A percentile compares a stretch with the other conserved stretches of the same genome.
Conservation (phyloP, 75 land plant species). For the Adiantum capillusveneris region DNA sequence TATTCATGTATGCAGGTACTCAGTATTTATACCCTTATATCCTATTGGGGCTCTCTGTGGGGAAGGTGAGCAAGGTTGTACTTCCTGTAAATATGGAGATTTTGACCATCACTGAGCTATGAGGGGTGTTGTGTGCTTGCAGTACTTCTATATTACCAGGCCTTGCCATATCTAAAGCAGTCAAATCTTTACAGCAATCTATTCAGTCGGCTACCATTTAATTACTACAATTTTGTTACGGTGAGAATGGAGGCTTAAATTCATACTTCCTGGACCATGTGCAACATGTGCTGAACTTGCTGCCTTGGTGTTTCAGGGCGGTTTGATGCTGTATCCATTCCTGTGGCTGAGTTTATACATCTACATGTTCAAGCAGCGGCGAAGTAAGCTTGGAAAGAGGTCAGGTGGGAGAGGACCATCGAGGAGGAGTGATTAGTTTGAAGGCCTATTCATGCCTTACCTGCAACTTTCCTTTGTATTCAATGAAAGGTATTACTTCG, state of each 20-base stretch:
- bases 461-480: too few species aligned
- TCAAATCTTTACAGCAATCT: constrained; percentile 39
- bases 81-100: too few species aligned
- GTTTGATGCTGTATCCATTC: constrained; percentile 59
- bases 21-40: constrained; percentile 73
- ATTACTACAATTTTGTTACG: constrained; percentile 47
- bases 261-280: constrained; percentile 3
- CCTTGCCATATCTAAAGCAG: constrained; percentile 64
- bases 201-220: constrained; percentile 50
- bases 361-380: constrained; percentile 71
- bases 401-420: too few species aligned
- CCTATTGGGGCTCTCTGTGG: constrained; percentile 67
- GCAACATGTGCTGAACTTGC: too few species aligned
- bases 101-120: too few species aligned
- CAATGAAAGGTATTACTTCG: too few species aligned
- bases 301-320: constrained; percentile 27
- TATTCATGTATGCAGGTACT: constrained; percentile 46
- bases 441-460: too few species aligned
- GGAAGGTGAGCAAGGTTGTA: constrained; percentile 49
- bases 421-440: too few species aligned
- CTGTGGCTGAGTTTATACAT: constrained; percentile 73
- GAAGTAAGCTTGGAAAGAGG: constrained; percentile 42
- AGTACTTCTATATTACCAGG: constrained; percentile 73
- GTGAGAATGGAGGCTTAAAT: too few species aligned
- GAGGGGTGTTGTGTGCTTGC: constrained; percentile 7